phyloP scores from a whole-genome alignment of 768 basidiomycete genomes.

The Suillus clintonianus region DNA sequence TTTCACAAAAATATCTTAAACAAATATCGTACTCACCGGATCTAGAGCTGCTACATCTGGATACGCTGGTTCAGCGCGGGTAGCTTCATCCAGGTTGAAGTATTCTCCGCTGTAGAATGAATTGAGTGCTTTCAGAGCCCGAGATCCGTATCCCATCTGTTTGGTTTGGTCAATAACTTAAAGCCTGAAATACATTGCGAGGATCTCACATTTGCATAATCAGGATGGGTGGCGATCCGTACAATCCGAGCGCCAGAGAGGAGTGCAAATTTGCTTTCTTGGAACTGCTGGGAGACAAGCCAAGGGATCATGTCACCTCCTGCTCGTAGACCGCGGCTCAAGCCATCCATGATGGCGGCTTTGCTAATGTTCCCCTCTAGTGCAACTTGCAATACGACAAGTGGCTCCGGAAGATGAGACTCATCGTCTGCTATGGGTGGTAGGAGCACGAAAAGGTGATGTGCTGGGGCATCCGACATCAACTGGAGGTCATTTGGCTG shows the following conservation, averaged over 20 bases:
- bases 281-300: slow-evolving; percentile 93
- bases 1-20: too few relatives aligned
- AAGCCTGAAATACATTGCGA: neutral
- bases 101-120: slow-evolving; percentile 93
- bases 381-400: slow-evolving; percentile 95
- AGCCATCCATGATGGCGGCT: slow-evolving; percentile 80
- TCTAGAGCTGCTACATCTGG: slow-evolving; percentile 56
- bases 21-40: slow-evolving; percentile 33
- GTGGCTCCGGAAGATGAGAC: slow-evolving; percentile 88
- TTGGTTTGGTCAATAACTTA: slow-evolving; percentile 8
- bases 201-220: slow-evolving; percentile 79
- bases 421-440: slow-evolving; percentile 92
- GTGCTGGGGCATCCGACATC: slow-evolving; percentile 94
- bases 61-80: slow-evolving; percentile 54
- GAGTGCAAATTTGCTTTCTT: slow-evolving; percentile 91
- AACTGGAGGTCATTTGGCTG: slow-evolving; percentile 99
- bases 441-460: slow-evolving; percentile 93
- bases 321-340: slow-evolving; percentile 80
- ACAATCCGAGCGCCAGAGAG: slow-evolving; percentile 92
- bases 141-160: slow-evolving; percentile 96
- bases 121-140: slow-evolving; percentile 84
- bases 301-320: slow-evolving; percentile 99
- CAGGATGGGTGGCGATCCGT: slow-evolving; percentile 92
- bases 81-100: slow-evolving; percentile 79
- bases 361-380: slow-evolving; percentile 92